Percentiles rank a stretch among this genome's conserved stretches.
phyloP scores from a whole-genome alignment of 169 alveolate species.

The Plasmodium gallinaceum region DNA sequence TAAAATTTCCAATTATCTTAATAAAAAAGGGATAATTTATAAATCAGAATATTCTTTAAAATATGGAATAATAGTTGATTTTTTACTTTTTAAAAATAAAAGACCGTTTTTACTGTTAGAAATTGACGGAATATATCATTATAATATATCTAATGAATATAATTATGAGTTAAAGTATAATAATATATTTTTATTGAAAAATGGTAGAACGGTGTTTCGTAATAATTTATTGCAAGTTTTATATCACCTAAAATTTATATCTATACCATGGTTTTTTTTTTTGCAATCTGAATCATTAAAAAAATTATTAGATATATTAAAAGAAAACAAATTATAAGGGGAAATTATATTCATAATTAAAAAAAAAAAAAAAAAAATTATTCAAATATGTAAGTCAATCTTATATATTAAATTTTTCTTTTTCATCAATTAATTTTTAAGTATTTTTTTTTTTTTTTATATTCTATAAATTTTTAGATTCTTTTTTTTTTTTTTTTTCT shows the following conservation, averaged over 20 bases:
- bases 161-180: constrained; percentile 37
- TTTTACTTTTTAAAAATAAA: constrained; percentile 31
- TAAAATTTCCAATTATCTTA: constrained; percentile 48
- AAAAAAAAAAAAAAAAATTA: neutral
- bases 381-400: too few species aligned
- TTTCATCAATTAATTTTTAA: too few species aligned
- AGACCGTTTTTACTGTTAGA: constrained; percentile 32
- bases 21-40: constrained; percentile 43
- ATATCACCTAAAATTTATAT: constrained; percentile 39
- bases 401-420: too few species aligned
- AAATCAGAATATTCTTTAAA: constrained; percentile 63
- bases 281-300: constrained; percentile 30
- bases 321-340: neutral
- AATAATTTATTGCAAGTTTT: constrained; percentile 15
- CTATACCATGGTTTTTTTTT: constrained; percentile 65
- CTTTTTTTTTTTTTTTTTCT: too few species aligned
- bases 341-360: neutral
- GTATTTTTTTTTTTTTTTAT: too few species aligned
- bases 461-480: too few species aligned
- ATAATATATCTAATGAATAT: constrained; percentile 38
- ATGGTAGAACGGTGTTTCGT: constrained; percentile 69
- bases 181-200: constrained; percentile 25
- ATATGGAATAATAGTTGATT: constrained; percentile 49
- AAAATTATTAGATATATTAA: constrained; percentile 6
- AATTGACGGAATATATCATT: constrained; percentile 68